phyloP scores from a whole-genome alignment of 1,284 basidiomycete species.

The Malassezia furfur region DNA sequence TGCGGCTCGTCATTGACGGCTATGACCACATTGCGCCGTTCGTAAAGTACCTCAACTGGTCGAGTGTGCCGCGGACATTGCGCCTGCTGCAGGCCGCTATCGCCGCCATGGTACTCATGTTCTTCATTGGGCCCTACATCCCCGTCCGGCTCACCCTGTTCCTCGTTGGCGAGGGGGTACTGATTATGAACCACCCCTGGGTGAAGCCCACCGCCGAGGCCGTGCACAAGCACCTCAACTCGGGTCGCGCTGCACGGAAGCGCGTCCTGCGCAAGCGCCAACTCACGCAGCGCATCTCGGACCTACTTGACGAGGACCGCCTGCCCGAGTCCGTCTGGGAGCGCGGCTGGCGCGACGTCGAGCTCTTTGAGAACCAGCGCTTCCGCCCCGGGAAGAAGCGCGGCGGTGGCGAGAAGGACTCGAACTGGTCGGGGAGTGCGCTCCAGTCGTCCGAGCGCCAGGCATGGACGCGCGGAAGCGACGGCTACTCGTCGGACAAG shows the following conservation, averaged over 20 bases:
- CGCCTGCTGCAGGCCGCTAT: conserved; percentile 38
- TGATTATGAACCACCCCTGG: conserved; percentile 44
- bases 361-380: conserved; percentile 43
- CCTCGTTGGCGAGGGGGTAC: conserved; percentile 38
- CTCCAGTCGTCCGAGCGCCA: conserved; percentile 26
- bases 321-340: conserved; percentile 41
- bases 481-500: conserved; percentile 30
- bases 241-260: conserved; percentile 20
- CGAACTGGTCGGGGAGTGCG: conserved; percentile 28
- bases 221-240: conserved; percentile 21
- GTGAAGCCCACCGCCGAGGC: conserved; percentile 36
- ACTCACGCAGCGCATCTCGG: conserved; percentile 10
- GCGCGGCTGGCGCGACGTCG: conserved; percentile 40
- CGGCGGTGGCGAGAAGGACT: conserved; percentile 20
- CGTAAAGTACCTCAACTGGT: conserved; percentile 47
- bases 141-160: conserved; percentile 38
- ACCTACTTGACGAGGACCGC: conserved; percentile 35
- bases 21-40: conserved; percentile 41
- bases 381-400: conserved; percentile 16
- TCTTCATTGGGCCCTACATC: conserved; percentile 37
- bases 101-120: conserved; percentile 32
- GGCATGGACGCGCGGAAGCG: conserved; percentile 39
- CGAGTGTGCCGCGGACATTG: conserved; percentile 37
- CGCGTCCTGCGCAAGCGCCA: conserved; percentile 29
- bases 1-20: conserved; percentile 43